Evolutionary conservation across 805 yeast genomes (phyloP), one percentile per base, ranked within the genome.

Genomic region (Dipodascopsis uninucleata): DNA sequence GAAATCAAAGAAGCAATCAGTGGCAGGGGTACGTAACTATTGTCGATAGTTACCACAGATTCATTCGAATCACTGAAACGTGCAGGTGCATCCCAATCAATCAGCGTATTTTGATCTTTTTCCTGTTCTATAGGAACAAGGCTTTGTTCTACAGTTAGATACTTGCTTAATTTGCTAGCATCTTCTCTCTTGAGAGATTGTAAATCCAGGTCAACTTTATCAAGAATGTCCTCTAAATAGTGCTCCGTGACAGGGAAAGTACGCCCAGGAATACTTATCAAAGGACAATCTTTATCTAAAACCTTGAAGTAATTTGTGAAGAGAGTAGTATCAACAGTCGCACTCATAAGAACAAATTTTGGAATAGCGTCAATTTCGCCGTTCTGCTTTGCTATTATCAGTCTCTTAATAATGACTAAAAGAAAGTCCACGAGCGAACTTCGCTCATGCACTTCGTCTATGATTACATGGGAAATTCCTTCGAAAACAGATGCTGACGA

Each of bases 401-500:
- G 43, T 2, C 46, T 44, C 57, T 77, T 78, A 57, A 85, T 76
- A 3, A 85, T 61, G 0, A 93, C 93, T 23, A 86, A 61, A 10
- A 85, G 61, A 3, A 86, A 75, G 63, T 86, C 96, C 0, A 93
- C 82, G 58, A 78, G 82, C 24, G 85, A 64, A 1, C 90, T 75
- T 45, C 95, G 67, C 64, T 86, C 95, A 61, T 86, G 95, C 0
- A 95, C 95, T 67, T 86, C 96, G 67, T 86, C 96, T 74, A 86
- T 80, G 16, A 86, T 77, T 5, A 86, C 72, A 37, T 56, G 59
- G n/a, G 56, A 33, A n/a, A 53, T 31, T 2, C 34, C 34, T 10
- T 32, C 28, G n/a, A 56, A 41, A 12, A 28, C 47, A 6, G 29
- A 20, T 10, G 36, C 53, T 10, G 29, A 16, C 25, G 28, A 38